phyloP scores from a whole-genome alignment of 2,329 filamentous ascomycete genomes.

The Stagonosporopsis cucurbitacearum region DNA sequence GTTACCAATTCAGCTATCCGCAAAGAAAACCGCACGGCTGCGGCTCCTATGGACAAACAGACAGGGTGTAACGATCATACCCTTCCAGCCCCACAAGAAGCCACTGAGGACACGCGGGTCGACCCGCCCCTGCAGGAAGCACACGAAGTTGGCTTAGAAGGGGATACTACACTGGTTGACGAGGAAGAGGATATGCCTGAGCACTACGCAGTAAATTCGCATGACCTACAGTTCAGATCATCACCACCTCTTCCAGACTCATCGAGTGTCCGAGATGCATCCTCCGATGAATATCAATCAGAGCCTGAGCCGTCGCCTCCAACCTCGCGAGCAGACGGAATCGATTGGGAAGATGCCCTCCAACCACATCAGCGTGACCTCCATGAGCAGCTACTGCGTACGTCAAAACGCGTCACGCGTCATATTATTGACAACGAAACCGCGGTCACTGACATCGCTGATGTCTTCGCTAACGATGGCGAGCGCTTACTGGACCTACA shows the following conservation, averaged over 20 bases:
- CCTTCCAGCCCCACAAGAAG: slow-evolving; percentile 11
- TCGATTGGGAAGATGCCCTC: slow-evolving; percentile 50
- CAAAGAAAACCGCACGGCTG: background rate
- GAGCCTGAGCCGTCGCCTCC: slow-evolving; percentile 25
- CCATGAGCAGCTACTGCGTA: slow-evolving; percentile 48
- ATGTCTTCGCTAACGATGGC: slow-evolving; percentile 54
- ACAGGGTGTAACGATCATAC: slow-evolving; percentile 5
- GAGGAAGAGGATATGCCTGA: slow-evolving; percentile 1
- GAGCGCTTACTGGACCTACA: slow-evolving; percentile 53
- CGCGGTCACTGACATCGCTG: slow-evolving; percentile 52
- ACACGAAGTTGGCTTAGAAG: slow-evolving; percentile 10
- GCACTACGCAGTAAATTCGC: background rate
- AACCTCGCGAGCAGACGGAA: slow-evolving; percentile 38
- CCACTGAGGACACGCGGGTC: slow-evolving; percentile 13
- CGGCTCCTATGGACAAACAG: background rate
- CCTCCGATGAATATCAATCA: slow-evolving; percentile 30
- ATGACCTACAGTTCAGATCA: slow-evolving; percentile 26
- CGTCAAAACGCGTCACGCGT: slow-evolving; percentile 52
- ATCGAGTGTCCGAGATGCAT: slow-evolving; percentile 38
- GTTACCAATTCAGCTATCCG: background rate
- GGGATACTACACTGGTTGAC: slow-evolving; percentile 15
- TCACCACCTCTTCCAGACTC: slow-evolving; percentile 31
- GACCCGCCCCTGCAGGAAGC: background rate
- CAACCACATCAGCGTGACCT: slow-evolving; percentile 50
- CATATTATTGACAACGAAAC: slow-evolving; percentile 57